phyloP scores from a whole-genome alignment of 2,329 filamentous ascomycete genomes.

The Furcasterigmium sp. region DNA sequence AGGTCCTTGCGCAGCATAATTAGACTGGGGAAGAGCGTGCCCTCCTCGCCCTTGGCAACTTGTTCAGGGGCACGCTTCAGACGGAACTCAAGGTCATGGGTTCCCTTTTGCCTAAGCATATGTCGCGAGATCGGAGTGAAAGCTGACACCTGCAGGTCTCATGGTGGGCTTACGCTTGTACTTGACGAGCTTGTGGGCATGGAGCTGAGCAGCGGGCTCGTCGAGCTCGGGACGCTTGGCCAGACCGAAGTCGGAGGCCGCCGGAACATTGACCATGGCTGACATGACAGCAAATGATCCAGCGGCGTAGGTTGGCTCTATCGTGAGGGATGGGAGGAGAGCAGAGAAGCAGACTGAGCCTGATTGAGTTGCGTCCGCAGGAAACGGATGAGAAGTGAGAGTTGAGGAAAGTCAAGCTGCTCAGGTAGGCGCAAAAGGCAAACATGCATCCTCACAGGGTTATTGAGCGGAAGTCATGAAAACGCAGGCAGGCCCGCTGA shows the following conservation, averaged over 20 bases:
- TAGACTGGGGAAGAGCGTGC: not conserved
- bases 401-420: too few species aligned
- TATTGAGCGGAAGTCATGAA: too few species aligned
- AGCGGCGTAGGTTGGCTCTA: not conserved
- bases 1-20: not conserved
- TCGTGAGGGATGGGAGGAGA: not conserved
- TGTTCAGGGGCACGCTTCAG: conserved; percentile 9
- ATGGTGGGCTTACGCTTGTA: not conserved
- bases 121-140: not conserved
- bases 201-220: not conserved
- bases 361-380: too few species aligned
- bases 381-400: too few species aligned
- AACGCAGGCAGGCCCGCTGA: too few species aligned
- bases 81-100: conserved; percentile 40
- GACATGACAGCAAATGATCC: not conserved
- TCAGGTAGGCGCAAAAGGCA: too few species aligned
- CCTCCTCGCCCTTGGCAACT: not conserved
- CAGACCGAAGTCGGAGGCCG: not conserved
- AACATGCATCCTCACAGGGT: too few species aligned
- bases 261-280: not conserved
- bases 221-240: not conserved
- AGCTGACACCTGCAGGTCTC: too few species aligned
- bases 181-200: not conserved
- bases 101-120: conserved; percentile 26
- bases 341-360: too few species aligned